phyloP scores from a whole-genome alignment of 73 alveolate genomes.

The Tetrahymena borealis region DNA sequence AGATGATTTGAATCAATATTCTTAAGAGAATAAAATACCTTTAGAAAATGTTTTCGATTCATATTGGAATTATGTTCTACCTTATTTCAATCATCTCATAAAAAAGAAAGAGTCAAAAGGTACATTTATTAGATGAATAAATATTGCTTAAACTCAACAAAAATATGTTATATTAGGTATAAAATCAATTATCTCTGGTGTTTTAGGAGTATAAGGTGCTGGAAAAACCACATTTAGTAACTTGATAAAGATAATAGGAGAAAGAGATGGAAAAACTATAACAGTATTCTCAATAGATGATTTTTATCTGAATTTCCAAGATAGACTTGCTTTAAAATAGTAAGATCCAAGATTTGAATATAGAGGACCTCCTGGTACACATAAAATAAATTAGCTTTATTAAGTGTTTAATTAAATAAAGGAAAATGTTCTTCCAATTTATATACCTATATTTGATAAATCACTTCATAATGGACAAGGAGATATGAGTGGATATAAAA shows the following conservation, averaged over 20 bases:
- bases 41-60: neutral
- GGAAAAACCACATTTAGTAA: neutral
- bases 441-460: neutral
- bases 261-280: neutral
- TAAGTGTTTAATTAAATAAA: neutral
- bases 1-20: neutral
- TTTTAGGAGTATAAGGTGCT: neutral
- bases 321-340: neutral
- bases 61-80: neutral
- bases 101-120: neutral
- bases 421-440: neutral
- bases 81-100: neutral
- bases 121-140: neutral
- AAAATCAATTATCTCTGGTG: neutral
- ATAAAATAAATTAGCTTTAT: neutral
- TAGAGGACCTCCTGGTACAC: neutral
- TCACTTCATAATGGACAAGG: neutral
- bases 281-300: neutral
- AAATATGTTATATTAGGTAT: neutral
- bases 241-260: neutral
- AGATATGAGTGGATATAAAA: neutral
- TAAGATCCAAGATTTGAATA: neutral
- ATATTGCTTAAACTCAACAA: too few relatives aligned
- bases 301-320: neutral
- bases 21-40: neutral